Evolutionary conservation across 345 rosid species (phyloP).

Genomic region (Citrus australasica): DNA sequence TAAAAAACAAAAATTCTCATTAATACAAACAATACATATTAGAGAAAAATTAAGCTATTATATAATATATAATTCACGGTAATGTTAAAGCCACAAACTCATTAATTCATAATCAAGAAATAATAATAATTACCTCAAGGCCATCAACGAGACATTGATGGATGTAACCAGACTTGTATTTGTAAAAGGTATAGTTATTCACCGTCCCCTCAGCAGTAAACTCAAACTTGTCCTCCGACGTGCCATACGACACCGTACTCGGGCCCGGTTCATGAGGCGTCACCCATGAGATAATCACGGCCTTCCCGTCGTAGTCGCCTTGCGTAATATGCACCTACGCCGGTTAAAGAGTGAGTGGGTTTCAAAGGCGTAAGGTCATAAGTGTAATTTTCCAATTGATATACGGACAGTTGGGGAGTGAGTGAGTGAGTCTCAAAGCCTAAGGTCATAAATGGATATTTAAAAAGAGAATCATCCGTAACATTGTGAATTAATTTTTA

Average conservation of each 20-base stretch:
- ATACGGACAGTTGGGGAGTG: too few relatives aligned
- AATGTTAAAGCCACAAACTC: neutral
- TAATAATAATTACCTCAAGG: constrained; percentile 57
- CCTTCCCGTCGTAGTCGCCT: constrained; percentile 90
- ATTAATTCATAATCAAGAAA: constrained; percentile 8
- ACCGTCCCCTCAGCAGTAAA: constrained; percentile 56
- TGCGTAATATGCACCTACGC: constrained; percentile 84
- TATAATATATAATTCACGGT: neutral
- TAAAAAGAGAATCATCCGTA: too few relatives aligned
- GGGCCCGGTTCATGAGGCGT: constrained; percentile 65
- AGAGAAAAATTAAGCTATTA: constrained; percentile 7
- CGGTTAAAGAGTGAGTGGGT: neutral
- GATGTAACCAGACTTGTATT: constrained; percentile 80
- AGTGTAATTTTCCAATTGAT: neutral
- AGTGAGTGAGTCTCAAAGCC: too few relatives aligned
- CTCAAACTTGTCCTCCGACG: constrained; percentile 39
- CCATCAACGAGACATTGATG: constrained; percentile 74
- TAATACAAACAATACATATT: neutral
- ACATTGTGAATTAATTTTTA: too few relatives aligned
- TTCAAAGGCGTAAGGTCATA: neutral
- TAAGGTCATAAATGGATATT: too few relatives aligned
- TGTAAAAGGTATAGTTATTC: constrained; percentile 67
- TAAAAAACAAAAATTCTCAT: neutral
- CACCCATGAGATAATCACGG: constrained; percentile 88
- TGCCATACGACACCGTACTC: constrained; percentile 59